Evolutionary conservation across 495 filamentous ascomycete species (phyloP), one percentile per base, ranked within the genome.

Genomic region (Neurospora sp.): DNA sequence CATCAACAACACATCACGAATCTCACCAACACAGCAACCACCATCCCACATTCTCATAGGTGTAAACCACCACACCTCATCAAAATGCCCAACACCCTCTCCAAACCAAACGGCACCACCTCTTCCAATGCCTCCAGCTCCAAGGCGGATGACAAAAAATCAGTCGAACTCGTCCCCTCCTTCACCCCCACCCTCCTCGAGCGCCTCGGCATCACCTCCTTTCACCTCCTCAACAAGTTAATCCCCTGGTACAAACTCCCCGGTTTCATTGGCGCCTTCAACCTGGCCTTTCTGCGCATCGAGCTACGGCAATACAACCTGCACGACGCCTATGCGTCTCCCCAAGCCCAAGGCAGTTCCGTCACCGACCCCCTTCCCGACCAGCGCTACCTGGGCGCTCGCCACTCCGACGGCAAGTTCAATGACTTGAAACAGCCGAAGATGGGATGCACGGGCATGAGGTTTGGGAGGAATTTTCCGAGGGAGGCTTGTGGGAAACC

Each of bases 371-470:
- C 79, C 28, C 73, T 83, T 73, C 59, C 71, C 4, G 76, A 79
- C 45, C 43, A 66, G 2, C 75, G 79, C 13, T 83, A 74, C 66
- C 70, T 79, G 3, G 69, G 69, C 3, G 79, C 79, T 11, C 78
- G 83, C 0, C 76, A 84, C 76, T 83, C 81, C 24, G 83, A 84
- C 74, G 83, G 83, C 48, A 72, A 81, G 40, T 84, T 81, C 79
- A 85, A 85, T 73, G 77, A 77, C 3, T 73, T 82, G 4, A 78
- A 80, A 13, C 28, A 70, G 73, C 83, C 83, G 1, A 73, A 72
- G 62, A 85, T 85, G 84, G 84, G 84, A 17, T 85, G 83, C 70
- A 45, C 77, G 1, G 81, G 82, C 2, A 84, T 85, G 83, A 78
- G 83, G 5, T 81, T 84, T 37, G 83, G 82, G 24, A 74, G 81